Evolutionary conservation across 257 asterid genomes (phyloP).

Genomic region (Verbascum thapsus): DNA sequence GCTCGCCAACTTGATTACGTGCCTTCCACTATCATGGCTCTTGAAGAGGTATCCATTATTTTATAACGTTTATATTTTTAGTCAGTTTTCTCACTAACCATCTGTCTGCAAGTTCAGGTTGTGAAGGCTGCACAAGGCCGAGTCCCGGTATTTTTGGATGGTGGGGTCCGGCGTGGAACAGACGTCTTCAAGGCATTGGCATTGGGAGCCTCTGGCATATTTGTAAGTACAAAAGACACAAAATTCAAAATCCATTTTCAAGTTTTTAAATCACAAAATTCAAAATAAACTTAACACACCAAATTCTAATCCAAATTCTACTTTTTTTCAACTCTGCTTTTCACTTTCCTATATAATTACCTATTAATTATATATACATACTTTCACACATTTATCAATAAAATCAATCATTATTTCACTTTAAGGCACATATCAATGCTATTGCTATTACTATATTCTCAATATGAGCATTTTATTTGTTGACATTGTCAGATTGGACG

Average conservation of each 20-base stretch:
- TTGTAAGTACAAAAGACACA: conserved; percentile 50
- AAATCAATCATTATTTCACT: no score
- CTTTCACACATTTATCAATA: no score
- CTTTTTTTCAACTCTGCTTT: no score
- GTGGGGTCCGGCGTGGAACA: conserved; percentile 74
- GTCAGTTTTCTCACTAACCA: conserved; percentile 1
- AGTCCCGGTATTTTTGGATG: conserved; percentile 69
- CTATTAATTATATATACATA: no score
- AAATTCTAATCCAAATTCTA: no score
- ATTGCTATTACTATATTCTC: no score
- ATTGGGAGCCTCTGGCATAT: conserved; percentile 71
- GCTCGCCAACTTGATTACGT: conserved; percentile 77
- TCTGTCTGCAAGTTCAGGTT: conserved; percentile 41
- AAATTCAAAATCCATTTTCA: no score
- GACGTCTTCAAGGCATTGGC: conserved; percentile 75
- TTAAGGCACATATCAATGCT: no score
- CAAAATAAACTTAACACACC: no score
- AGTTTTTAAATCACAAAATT: no score
- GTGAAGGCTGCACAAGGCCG: conserved; percentile 75
- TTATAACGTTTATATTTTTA: background rate
- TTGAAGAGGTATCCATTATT: conserved; percentile 51
- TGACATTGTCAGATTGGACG: conserved; percentile 50
- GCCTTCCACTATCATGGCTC: conserved; percentile 62
- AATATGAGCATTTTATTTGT: no score
- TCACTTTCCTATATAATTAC: no score